Percentiles rank a stretch among this genome's conserved stretches.
Evolutionary conservation across 139 green algal genomes (phyloP).

Genomic region (Marvania coccoides): DNA sequence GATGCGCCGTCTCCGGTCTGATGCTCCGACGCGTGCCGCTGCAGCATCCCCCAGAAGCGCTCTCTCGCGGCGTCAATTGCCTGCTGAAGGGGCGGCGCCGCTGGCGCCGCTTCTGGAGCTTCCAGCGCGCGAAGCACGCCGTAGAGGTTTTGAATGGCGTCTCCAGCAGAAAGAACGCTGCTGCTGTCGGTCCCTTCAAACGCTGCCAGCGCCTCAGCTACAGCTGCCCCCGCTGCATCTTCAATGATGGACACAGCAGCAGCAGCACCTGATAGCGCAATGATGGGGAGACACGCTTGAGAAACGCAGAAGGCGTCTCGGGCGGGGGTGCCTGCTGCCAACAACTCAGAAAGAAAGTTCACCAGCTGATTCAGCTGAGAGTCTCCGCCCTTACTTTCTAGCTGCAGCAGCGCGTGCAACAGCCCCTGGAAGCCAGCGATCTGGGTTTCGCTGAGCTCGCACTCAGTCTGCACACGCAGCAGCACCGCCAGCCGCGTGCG

Average conservation of each 20-base stretch:
- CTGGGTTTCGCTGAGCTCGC: no score
- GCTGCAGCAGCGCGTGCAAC: background rate
- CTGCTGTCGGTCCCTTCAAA: no score
- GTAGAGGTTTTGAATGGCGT: conserved; percentile 23
- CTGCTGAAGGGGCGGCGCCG: background rate
- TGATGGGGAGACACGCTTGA: background rate
- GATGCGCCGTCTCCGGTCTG: background rate
- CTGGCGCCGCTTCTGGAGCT: background rate
- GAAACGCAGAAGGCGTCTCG: background rate
- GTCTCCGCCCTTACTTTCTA: no score
- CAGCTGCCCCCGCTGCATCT: background rate
- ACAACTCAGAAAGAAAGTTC: no score
- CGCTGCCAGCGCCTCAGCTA: background rate
- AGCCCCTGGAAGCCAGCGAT: background rate
- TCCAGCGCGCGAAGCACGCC: conserved; percentile 16
- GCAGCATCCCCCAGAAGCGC: conserved; percentile 8
- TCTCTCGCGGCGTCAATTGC: background rate
- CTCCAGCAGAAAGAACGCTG: conserved; percentile 9
- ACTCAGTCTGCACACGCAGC: background rate
- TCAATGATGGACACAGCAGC: no score
- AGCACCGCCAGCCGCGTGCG: background rate
- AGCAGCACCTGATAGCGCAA: background rate
- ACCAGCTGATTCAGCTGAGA: no score
- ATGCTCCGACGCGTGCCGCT: background rate
- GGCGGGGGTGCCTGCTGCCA: no score